Conservation (phyloP, 2,329 filamentous ascomycete genomes). For the Nigrospora osmanthi region DNA sequence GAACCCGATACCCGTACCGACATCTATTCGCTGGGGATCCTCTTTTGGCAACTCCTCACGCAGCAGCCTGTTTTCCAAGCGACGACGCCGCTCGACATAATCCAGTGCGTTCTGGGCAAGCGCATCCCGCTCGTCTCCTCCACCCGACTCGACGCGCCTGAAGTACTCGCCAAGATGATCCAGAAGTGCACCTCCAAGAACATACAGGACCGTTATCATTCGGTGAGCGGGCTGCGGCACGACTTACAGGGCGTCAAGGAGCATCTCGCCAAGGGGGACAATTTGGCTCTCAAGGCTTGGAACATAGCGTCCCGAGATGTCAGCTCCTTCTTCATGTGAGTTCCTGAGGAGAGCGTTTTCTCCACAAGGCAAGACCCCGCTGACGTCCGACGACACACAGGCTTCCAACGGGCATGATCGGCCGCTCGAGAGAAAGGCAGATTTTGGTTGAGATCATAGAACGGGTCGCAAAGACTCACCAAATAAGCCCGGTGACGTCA, state of each 20-base stretch:
- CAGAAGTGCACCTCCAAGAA: slow-evolving; percentile 89
- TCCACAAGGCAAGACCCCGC: not conserved
- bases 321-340: slow-evolving; percentile 74
- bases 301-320: slow-evolving; percentile 77
- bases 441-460: slow-evolving; percentile 69
- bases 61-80: slow-evolving; percentile 76
- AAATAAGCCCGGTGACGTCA: slow-evolving; percentile 32
- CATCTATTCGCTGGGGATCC: slow-evolving; percentile 82
- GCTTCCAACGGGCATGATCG: slow-evolving; percentile 74
- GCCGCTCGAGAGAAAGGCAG: slow-evolving; percentile 64
- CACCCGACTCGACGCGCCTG: slow-evolving; percentile 75
- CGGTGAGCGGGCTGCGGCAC: slow-evolving; percentile 75
- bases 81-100: slow-evolving; percentile 75
- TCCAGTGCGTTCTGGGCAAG: slow-evolving; percentile 78
- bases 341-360: not conserved
- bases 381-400: not conserved
- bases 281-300: slow-evolving; percentile 63
- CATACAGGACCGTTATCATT: slow-evolving; percentile 82
- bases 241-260: slow-evolving; percentile 70
- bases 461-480: slow-evolving; percentile 61
- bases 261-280: slow-evolving; percentile 68
- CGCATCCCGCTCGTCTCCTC: slow-evolving; percentile 70
- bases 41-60: slow-evolving; percentile 82
- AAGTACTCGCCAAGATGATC: slow-evolving; percentile 73
- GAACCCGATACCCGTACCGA: slow-evolving; percentile 90